Evolutionary conservation across 202 grass and related monocot genomes (phyloP), one percentile per base, ranked within the genome.

Genomic region (Miscanthus sacchariflorus): DNA sequence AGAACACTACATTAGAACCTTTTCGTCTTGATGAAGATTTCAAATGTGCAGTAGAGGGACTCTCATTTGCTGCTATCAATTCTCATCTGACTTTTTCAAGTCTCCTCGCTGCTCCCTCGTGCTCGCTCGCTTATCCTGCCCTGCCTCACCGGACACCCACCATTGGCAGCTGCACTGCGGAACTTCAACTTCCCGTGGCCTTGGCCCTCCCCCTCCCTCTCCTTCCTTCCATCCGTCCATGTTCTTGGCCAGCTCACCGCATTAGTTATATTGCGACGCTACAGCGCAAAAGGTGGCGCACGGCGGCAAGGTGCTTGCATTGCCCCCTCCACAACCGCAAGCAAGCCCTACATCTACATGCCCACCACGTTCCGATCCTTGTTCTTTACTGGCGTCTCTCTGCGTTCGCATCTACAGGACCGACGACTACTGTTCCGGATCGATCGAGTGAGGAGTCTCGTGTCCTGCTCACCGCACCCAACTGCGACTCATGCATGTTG

Each of bases 221-320:
- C 6, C 38, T n/a, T 54, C 50, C 50, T 21, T 68, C 81, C 78
- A 80, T 56, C n/a, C 74, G 70, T 43, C 86, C 82, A 91, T 86
- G 90, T 89, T 89, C 72, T 56, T 61, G 68, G 89, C 90, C 90
- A 92, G 86, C 90, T 92, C 90, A 92, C 78, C 6, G 86, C 78
- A 86, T 86, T 74, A 83, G 81, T 80, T 89, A 85, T 79, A 87
- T 83, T 90, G 65, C 89, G 71, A 82, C 88, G 54, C 86, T 68
- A 77, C 90, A 91, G 82, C 90, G 72, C 86, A 88, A 88, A 91
- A 88, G 86, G 71, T 73, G 75, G 46, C 30, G 65, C 42, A 7
- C 72, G 76, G 49, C 27, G 28, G 54, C 54, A 42, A 42, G 72
- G 79, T 78, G 80, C 65, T 80, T 83, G 80, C 66, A 18, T 6